These are phyloP conservation scores for Coniella lustricola DNA, from an alignment of 2,329 filamentous ascomycete genomes.

Conservation along the genomic window DNA sequence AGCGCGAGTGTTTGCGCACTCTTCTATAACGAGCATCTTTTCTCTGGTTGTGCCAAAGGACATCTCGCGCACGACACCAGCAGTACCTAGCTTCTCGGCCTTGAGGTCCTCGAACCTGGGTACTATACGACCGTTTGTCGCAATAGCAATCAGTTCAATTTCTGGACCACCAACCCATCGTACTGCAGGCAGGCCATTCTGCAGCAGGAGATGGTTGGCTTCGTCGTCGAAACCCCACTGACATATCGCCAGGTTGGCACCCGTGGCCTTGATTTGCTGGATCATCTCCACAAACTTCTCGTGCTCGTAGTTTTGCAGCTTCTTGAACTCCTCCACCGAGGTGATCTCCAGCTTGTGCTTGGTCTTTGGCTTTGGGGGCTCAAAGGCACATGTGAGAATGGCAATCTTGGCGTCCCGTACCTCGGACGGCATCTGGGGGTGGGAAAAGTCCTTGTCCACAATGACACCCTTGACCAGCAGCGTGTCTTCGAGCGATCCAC, in stretches of 20 bases:
- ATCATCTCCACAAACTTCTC: slow-evolving; percentile 99
- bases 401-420: slow-evolving; percentile 94
- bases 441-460: slow-evolving; percentile 98
- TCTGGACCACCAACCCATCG: slow-evolving; percentile 97
- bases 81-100: slow-evolving; percentile 81
- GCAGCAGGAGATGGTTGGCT: slow-evolving; percentile 92
- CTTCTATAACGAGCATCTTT: slow-evolving; percentile 99
- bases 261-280: slow-evolving; percentile 92
- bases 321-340: slow-evolving; percentile 96
- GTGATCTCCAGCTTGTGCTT: slow-evolving; percentile 99
- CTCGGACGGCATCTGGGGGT: slow-evolving; percentile 97
- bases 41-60: slow-evolving; percentile 94
- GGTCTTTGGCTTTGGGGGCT: slow-evolving; percentile 98
- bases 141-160: slow-evolving; percentile 97
- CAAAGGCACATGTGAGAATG: slow-evolving; percentile 95
- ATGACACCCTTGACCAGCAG: slow-evolving; percentile 96
- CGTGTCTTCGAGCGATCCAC: slow-evolving; percentile 86
- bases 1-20: slow-evolving; percentile 94
- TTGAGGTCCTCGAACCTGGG: slow-evolving; percentile 94
- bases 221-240: slow-evolving; percentile 99
- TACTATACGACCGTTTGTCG: slow-evolving; percentile 95
- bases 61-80: slow-evolving; percentile 89
- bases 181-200: slow-evolving; percentile 92
- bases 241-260: slow-evolving; percentile 95
- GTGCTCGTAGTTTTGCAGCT: slow-evolving; percentile 89